A percentile compares a stretch with the other conserved stretches of the same genome.
These are phyloP conservation scores for Boletus fagicola DNA, from an alignment of 768 basidiomycete species.

Conservation along the genomic window DNA sequence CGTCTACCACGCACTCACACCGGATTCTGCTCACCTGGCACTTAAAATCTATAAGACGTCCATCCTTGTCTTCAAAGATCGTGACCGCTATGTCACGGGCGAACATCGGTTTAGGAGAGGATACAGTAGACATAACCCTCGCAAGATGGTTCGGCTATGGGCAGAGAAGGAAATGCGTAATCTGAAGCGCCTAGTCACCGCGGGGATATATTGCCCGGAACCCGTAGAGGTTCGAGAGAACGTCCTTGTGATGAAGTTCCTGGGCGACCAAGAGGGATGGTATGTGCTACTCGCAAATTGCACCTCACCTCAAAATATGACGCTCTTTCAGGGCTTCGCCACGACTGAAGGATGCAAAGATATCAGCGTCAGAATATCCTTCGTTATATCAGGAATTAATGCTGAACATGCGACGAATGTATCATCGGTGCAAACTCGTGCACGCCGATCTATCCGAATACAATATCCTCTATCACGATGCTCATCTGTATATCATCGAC, in stretches of 20 bases:
- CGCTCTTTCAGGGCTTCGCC: slow-evolving; percentile 73
- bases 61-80: slow-evolving; percentile 94
- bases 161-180: slow-evolving; percentile 99
- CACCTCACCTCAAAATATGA: slow-evolving; percentile 2
- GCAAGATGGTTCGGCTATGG: slow-evolving; percentile 99
- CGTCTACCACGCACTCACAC: slow-evolving; percentile 85
- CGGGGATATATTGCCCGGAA: slow-evolving; percentile 83
- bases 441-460: slow-evolving; percentile 99
- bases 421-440: slow-evolving; percentile 87
- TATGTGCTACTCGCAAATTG: slow-evolving; percentile 37
- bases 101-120: slow-evolving; percentile 94
- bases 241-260: slow-evolving; percentile 92
- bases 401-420: slow-evolving; percentile 78
- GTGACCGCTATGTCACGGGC: slow-evolving; percentile 95
- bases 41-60: slow-evolving; percentile 99
- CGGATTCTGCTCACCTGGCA: slow-evolving; percentile 63
- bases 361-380: slow-evolving; percentile 49
- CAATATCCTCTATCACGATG: slow-evolving; percentile 87
- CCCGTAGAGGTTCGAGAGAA: slow-evolving; percentile 95
- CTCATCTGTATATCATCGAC: slow-evolving; percentile 90
- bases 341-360: slow-evolving; percentile 83
- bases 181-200: slow-evolving; percentile 76
- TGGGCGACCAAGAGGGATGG: slow-evolving; percentile 83
- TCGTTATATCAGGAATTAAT: slow-evolving; percentile 78
- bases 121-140: slow-evolving; percentile 85